Conservation (phyloP, 2,329 filamentous ascomycete species). For the Penicillium sp. region DNA sequence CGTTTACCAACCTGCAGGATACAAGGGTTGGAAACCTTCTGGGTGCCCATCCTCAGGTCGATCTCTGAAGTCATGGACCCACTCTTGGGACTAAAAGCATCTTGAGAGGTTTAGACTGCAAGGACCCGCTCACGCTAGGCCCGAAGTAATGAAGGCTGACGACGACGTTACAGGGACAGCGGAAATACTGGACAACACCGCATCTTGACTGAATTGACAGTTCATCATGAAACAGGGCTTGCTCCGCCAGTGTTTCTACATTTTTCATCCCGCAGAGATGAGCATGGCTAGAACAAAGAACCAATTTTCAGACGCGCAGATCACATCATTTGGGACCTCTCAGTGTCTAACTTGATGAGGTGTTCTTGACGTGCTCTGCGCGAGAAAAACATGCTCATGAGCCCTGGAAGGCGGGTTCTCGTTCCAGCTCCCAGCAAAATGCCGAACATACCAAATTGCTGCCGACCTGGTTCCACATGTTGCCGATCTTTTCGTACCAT, state of each 20-base stretch:
- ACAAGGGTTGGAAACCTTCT: not conserved
- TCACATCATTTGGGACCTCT: not conserved
- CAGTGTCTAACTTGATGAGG: not conserved
- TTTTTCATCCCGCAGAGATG: not conserved
- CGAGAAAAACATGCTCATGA: not conserved
- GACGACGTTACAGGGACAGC: conserved; percentile 8
- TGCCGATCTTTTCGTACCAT: conserved; percentile 3
- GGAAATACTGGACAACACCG: not conserved
- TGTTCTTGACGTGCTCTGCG: not conserved
- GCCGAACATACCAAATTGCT: conserved; percentile 1
- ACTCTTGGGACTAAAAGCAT: conserved; percentile 3
- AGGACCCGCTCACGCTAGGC: conserved; percentile 4
- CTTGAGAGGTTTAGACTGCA: conserved; percentile 12
- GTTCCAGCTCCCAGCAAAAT: not conserved
- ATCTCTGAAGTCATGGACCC: conserved; percentile 10
- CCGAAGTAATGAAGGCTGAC: conserved; percentile 12
- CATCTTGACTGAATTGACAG: not conserved
- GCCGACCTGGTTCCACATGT: conserved; percentile 7
- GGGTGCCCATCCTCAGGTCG: not conserved
- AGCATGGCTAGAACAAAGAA: not conserved
- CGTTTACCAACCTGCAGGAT: not conserved
- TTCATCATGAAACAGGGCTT: not conserved
- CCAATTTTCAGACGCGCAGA: not conserved
- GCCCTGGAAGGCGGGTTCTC: not conserved
- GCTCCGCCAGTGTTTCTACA: not conserved